Conservation (phyloP, 352 stramenopile genomes). For the Phytophthora tubulina region DNA sequence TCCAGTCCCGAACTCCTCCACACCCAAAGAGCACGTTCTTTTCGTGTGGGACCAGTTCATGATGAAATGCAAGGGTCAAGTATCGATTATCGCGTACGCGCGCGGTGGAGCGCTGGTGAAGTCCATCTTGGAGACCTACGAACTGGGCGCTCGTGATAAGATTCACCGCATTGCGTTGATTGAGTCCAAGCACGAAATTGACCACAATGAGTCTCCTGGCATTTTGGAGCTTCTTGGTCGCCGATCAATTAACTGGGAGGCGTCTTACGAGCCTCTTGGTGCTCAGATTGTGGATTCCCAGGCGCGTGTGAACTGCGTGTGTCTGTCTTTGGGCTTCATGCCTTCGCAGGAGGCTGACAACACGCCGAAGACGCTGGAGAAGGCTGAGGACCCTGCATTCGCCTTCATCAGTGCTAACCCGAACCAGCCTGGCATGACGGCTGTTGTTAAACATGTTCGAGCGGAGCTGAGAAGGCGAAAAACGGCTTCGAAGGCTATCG, state of each 20-base stretch:
- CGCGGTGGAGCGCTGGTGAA: constrained; percentile 85
- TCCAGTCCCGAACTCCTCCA: constrained; percentile 85
- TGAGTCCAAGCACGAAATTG: constrained; percentile 91
- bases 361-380: constrained; percentile 78
- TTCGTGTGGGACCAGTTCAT: constrained; percentile 91
- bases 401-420: constrained; percentile 85
- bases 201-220: constrained; percentile 76
- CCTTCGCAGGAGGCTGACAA: constrained; percentile 71
- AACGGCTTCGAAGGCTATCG: constrained; percentile 39
- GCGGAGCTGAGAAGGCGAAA: constrained; percentile 66
- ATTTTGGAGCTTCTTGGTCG: constrained; percentile 85
- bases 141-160: constrained; percentile 79
- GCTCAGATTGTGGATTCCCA: constrained; percentile 90
- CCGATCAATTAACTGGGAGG: constrained; percentile 91
- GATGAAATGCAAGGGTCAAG: constrained; percentile 83
- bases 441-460: constrained; percentile 84
- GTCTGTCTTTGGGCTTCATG: constrained; percentile 87
- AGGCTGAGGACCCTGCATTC: constrained; percentile 84
- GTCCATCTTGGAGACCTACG: constrained; percentile 85
- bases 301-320: constrained; percentile 87
- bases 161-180: constrained; percentile 87
- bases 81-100: constrained; percentile 88
- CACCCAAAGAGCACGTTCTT: constrained; percentile 86
- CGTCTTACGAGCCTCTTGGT: constrained; percentile 83
- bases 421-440: constrained; percentile 84